phyloP scores from a whole-genome alignment of 805 yeast genomes.

The Candida suzukii region DNA sequence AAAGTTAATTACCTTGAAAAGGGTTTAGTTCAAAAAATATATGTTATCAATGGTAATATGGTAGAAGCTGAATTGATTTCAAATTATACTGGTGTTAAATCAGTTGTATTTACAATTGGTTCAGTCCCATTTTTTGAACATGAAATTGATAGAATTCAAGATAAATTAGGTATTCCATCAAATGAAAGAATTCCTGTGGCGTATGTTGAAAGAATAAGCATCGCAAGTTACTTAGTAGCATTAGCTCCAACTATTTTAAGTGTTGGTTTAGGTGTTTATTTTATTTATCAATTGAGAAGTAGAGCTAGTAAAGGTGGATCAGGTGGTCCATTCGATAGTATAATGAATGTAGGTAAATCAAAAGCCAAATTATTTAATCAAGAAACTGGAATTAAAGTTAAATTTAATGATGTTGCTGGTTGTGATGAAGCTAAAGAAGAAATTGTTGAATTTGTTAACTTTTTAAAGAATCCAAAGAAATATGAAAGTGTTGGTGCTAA shows the following conservation, averaged over 20 bases:
- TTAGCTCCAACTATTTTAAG: slow-evolving; percentile 84
- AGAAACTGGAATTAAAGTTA: slow-evolving; percentile 74
- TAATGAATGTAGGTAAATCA: slow-evolving; percentile 79
- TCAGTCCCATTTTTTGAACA: slow-evolving; percentile 84
- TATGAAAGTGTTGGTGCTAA: slow-evolving; percentile 88
- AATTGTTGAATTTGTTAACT: slow-evolving; percentile 91
- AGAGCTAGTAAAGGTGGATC: slow-evolving; percentile 44
- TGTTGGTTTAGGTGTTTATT: slow-evolving; percentile 82
- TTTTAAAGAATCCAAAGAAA: slow-evolving; percentile 75
- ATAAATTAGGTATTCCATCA: slow-evolving; percentile 53
- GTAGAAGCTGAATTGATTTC: slow-evolving; percentile 55
- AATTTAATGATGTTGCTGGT: slow-evolving; percentile 89
- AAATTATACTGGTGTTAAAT: slow-evolving; percentile 16
- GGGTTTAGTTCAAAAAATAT: slow-evolving; percentile 65
- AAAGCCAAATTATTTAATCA: slow-evolving; percentile 85
- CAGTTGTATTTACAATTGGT: slow-evolving; percentile 69
- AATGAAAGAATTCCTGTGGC: slow-evolving; percentile 73
- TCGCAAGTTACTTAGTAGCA: slow-evolving; percentile 57
- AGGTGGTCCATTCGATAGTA: slow-evolving; percentile 73
- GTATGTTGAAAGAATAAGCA: slow-evolving; percentile 65
- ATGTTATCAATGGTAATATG: slow-evolving; percentile 68
- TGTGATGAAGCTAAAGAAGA: slow-evolving; percentile 92
- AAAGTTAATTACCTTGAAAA: slow-evolving; percentile 65
- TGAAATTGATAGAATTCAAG: slow-evolving; percentile 69
- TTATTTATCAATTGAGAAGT: slow-evolving; percentile 28